Evolutionary conservation across 2,329 filamentous ascomycete genomes (phyloP), one percentile per base, ranked within the genome.

Genomic region (Venturia nashicola): DNA sequence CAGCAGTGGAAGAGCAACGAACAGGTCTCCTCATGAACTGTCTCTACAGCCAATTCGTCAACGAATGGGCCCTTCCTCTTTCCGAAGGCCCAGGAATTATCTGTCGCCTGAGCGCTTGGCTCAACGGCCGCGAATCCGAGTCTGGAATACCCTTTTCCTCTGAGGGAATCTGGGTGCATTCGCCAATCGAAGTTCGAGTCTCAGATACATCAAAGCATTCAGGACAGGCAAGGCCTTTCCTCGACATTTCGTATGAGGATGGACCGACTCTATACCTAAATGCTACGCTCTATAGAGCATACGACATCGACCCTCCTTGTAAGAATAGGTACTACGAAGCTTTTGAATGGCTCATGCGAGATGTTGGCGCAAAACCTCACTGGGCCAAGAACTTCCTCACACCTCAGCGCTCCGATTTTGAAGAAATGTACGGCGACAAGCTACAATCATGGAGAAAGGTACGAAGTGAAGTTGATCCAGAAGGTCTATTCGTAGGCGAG

Each of bases 41-140:
- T 71, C 83, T 97, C 6, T 99, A 97, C 79, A 93, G 89, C n/a
- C 94, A 99, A 72, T 96, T 91, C 70, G 94, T 99, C 68, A 97
- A 99, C 74, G 94, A 99, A 74, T 99, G 94, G 94, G 93, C 93
- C 0, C 82, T 99, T 7, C 93, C 94, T 1, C 81, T 99, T 0
- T 79, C 85, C 67, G 88, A 88, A 68, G 94, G 94, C 0, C 93
- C 93, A 16, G 92, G 97, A 75, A 92, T 91, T 8, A 84, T 99
- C 54, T 82, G 80, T 40, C 86, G 94, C 11, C 82, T 99, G 14
- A 89, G 87, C 46, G 88, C 89, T 59, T 99, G 94, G 94, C 81
- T 99, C 62, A 88, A 89, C 61, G 82, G 84, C 20, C 88, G 94
- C 77, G 86, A 87, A 73, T 82, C 84, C 8, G 78, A 79, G 46